A percentile compares a stretch with the other conserved stretches of the same genome.
These are phyloP conservation scores for Delitschia confertaspora DNA, from an alignment of 495 filamentous ascomycete species.

Conservation along the genomic window DNA sequence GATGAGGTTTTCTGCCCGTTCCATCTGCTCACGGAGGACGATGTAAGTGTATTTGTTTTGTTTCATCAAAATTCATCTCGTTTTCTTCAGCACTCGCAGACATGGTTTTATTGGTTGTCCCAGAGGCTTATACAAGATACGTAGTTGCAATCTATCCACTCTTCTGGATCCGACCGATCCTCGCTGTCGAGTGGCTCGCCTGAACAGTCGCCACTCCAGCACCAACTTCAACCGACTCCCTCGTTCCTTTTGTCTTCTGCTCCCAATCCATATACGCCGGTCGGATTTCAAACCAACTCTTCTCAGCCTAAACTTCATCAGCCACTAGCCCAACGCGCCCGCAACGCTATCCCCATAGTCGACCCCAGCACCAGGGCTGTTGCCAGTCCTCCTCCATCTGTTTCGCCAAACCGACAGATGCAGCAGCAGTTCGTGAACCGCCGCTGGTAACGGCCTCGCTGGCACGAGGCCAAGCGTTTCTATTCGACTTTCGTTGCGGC, in stretches of 20 bases:
- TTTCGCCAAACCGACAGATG: constrained; percentile 73
- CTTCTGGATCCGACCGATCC: constrained; percentile 82
- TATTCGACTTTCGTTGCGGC: constrained; percentile 27
- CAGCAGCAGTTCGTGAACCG: constrained; percentile 53
- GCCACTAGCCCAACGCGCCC: constrained; percentile 72
- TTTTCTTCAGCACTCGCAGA: constrained; percentile 3
- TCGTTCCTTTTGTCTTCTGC: constrained; percentile 73
- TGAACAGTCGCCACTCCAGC: constrained; percentile 77
- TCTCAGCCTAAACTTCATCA: constrained; percentile 70
- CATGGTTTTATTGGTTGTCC: constrained; percentile 5
- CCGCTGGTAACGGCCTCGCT: constrained; percentile 47
- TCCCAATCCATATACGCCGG: constrained; percentile 60
- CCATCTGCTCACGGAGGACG: constrained; percentile 83
- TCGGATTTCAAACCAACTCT: constrained; percentile 43
- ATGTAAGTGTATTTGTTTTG: constrained; percentile 58
- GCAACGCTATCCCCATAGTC: constrained; percentile 97
- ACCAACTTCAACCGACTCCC: constrained; percentile 68
- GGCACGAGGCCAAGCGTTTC: constrained; percentile 18
- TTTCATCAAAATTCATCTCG: too few relatives aligned
- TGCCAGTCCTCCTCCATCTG: constrained; percentile 82
- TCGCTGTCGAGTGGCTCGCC: constrained; percentile 92
- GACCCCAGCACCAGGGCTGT: constrained; percentile 89
- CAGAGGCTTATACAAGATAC: constrained; percentile 19
- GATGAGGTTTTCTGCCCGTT: constrained; percentile 91
- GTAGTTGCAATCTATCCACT: constrained; percentile 81